A percentile compares a stretch with the other conserved stretches of the same genome.
These are phyloP conservation scores for Linnemannia elongata DNA, from an alignment of 192 early-diverging fungal genomes.

Conservation along the genomic window DNA sequence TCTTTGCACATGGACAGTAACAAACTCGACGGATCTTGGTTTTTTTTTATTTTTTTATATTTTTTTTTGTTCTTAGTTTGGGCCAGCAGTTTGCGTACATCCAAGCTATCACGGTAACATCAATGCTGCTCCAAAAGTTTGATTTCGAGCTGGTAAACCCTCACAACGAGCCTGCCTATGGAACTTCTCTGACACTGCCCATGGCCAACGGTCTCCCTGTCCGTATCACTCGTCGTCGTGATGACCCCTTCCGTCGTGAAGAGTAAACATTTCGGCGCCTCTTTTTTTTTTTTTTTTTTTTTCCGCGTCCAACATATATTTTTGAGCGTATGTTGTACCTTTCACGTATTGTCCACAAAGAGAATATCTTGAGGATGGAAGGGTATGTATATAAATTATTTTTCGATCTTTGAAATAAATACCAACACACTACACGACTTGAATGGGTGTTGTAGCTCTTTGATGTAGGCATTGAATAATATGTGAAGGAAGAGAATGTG, in stretches of 20 bases:
- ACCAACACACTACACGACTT: no score
- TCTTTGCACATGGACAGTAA: conserved; percentile 63
- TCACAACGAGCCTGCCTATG: conserved; percentile 20
- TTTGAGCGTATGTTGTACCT: not conserved
- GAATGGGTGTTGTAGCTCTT: no score
- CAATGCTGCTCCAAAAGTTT: conserved; percentile 30
- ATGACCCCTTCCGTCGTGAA: not conserved
- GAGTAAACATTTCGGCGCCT: not conserved
- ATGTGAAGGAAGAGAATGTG: no score
- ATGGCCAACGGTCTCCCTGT: conserved; percentile 35
- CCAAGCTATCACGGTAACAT: conserved; percentile 34
- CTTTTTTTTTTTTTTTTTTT: not conserved
- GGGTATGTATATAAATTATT: not conserved
- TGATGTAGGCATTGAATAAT: no score
- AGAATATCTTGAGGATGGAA: not conserved
- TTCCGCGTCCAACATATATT: not conserved
- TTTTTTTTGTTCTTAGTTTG: not conserved
- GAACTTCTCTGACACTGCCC: conserved; percentile 17
- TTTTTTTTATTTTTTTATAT: not conserved
- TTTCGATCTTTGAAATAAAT: not conserved
- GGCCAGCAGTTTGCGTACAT: conserved; percentile 44
- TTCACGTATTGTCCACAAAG: not conserved
- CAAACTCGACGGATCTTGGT: not conserved
- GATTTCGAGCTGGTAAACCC: conserved; percentile 33
- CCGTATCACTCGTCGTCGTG: conserved; percentile 19